These are phyloP conservation scores for Hypoxylon rubiginosum DNA, from an alignment of 2,329 filamentous ascomycete genomes.

Conservation along the genomic window DNA sequence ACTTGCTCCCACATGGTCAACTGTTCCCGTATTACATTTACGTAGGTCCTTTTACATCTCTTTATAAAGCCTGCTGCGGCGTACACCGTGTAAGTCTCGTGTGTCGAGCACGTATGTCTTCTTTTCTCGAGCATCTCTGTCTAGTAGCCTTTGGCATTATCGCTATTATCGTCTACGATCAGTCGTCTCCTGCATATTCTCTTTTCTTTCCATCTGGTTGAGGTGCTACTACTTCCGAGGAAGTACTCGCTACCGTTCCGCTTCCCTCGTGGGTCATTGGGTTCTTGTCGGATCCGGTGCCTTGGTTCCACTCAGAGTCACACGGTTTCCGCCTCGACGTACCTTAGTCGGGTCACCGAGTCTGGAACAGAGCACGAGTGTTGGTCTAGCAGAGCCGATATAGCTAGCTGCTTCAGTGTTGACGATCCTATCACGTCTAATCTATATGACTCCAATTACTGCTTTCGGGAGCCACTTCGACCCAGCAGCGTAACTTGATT, in stretches of 20 bases:
- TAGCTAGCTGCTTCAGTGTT: constrained; percentile 18
- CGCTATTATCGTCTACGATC: constrained; percentile 12
- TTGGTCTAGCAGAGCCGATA: constrained; percentile 16
- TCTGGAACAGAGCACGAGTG: constrained; percentile 25
- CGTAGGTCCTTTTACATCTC: constrained; percentile 32
- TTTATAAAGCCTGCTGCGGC: constrained; percentile 28
- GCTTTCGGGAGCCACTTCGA: constrained; percentile 15
- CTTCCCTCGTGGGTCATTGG: constrained; percentile 26
- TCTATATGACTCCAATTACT: constrained; percentile 12
- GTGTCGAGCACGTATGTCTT: constrained; percentile 15
- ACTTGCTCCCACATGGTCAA: constrained; percentile 28
- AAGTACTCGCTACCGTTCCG: constrained; percentile 22
- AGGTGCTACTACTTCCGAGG: constrained; percentile 14
- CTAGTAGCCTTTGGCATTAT: constrained; percentile 18
- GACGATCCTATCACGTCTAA: constrained; percentile 16
- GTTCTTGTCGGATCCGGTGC: constrained; percentile 22
- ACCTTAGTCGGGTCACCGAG: constrained; percentile 32
- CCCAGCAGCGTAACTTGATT: constrained; percentile 21
- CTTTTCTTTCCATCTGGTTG: constrained; percentile 8
- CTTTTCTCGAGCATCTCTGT: constrained; percentile 15
- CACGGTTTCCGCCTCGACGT: constrained; percentile 30
- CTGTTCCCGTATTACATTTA: constrained; percentile 29
- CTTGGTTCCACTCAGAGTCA: constrained; percentile 27
- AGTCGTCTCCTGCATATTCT: not conserved
- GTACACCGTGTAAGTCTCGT: constrained; percentile 29